Percentiles rank a stretch among this genome's conserved stretches.
Conservation (phyloP, 1,284 basidiomycete genomes). For the Anthracocystis panici-leucophaei region DNA sequence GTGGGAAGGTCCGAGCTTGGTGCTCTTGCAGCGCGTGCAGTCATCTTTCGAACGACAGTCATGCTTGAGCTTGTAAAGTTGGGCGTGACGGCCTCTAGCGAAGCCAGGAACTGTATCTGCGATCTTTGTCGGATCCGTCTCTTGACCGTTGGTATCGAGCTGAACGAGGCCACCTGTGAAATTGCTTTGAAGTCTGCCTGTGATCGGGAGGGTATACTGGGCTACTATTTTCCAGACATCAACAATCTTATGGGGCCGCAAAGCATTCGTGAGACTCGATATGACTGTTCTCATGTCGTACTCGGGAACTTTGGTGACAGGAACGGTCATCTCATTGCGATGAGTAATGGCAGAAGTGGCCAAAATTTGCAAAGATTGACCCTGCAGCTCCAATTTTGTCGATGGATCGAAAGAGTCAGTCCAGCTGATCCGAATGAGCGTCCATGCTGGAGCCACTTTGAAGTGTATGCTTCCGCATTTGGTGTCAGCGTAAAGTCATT, state of each 20-base stretch:
- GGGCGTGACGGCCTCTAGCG: neutral
- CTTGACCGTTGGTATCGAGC: neutral
- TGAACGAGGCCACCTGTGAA: slow-evolving; percentile 4
- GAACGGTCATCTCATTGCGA: neutral
- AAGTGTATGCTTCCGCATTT: neutral
- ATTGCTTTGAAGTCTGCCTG: neutral
- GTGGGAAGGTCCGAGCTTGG: neutral
- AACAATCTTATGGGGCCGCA: neutral
- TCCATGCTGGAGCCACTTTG: neutral
- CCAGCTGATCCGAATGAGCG: neutral
- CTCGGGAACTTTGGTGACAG: neutral
- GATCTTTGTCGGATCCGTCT: neutral
- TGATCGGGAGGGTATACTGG: neutral
- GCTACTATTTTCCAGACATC: neutral
- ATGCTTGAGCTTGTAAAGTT: neutral
- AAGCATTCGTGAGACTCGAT: neutral
- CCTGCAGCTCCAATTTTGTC: neutral
- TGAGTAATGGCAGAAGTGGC: neutral
- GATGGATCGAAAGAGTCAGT: neutral
- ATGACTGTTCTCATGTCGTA: neutral
- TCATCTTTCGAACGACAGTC: neutral
- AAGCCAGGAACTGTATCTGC: neutral
- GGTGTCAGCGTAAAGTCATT: neutral
- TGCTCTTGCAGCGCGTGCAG: slow-evolving; percentile 2
- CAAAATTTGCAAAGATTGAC: neutral